These are phyloP conservation scores for Cryptosporidium xiaoi DNA, from an alignment of 169 alveolate species.

Conservation along the genomic window DNA sequence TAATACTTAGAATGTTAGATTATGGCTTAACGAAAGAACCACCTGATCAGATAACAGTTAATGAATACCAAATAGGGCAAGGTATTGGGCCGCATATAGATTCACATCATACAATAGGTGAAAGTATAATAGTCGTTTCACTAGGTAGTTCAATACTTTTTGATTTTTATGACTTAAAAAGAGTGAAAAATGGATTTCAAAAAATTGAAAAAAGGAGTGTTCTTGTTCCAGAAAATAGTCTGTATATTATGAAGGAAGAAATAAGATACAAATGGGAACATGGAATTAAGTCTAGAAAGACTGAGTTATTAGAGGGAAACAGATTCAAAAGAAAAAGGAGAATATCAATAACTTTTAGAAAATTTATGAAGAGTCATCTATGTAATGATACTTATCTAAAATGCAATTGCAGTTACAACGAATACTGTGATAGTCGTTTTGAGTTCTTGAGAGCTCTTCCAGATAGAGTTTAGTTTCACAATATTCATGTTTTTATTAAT, in stretches of 20 bases:
- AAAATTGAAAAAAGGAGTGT: not conserved
- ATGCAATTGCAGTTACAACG: constrained; percentile 27
- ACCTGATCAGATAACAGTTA: constrained; percentile 61
- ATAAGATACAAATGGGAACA: constrained; percentile 51
- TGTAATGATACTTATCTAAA: not conserved
- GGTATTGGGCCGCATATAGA: constrained; percentile 69
- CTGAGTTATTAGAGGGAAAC: constrained; percentile 22
- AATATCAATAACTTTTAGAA: constrained; percentile 41
- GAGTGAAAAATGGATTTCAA: not conserved
- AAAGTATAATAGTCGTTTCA: constrained; percentile 29
- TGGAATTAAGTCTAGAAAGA: constrained; percentile 50
- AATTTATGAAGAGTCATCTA: constrained; percentile 11
- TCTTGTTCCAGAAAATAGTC: constrained; percentile 48
- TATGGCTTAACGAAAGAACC: not conserved
- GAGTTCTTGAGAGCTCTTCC: constrained; percentile 20
- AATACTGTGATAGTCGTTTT: constrained; percentile 47
- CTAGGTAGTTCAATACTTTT: constrained; percentile 45
- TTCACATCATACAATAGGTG: constrained; percentile 63
- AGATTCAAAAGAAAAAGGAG: not conserved
- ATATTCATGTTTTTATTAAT: too few relatives aligned
- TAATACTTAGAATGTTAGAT: not conserved
- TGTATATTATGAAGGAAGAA: constrained; percentile 37
- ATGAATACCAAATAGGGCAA: constrained; percentile 51
- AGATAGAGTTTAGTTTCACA: constrained; percentile 27
- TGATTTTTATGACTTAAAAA: constrained; percentile 26